Evolutionary conservation across 2,329 filamentous ascomycete species (phyloP).

Genomic region (Capronia coronata): DNA sequence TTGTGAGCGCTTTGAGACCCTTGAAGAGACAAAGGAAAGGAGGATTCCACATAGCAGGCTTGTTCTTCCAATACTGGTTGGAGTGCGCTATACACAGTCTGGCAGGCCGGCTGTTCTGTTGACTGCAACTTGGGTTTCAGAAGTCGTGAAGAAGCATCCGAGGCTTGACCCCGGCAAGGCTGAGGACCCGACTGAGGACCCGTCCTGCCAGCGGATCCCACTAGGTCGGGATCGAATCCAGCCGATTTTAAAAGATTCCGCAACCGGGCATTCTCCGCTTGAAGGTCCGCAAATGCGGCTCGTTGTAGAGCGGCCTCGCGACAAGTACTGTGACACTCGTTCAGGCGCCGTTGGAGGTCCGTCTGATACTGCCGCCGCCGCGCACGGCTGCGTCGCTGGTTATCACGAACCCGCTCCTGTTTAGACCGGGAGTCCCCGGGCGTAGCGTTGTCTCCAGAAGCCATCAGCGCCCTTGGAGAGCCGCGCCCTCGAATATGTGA

Average conservation of each 20-base stretch:
- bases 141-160: too few species aligned
- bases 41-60: too few species aligned
- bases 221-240: slow-evolving; percentile 18
- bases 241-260: slow-evolving; percentile 16
- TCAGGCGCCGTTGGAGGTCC: slow-evolving; percentile 25
- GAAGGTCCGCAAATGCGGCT: slow-evolving; percentile 14
- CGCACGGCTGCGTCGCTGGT: slow-evolving; percentile 28
- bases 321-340: slow-evolving; percentile 22
- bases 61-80: too few species aligned
- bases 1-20: too few species aligned
- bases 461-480: too few species aligned
- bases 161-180: too few species aligned
- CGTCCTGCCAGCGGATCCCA: slow-evolving; percentile 12
- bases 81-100: too few species aligned
- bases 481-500: too few species aligned
- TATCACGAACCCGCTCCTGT: slow-evolving; percentile 28
- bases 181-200: too few species aligned
- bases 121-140: too few species aligned
- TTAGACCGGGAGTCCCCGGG: slow-evolving; percentile 15
- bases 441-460: slow-evolving; percentile 4
- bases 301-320: slow-evolving; percentile 23
- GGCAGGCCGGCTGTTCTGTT: too few species aligned
- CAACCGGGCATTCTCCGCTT: slow-evolving; percentile 21
- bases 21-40: too few species aligned
- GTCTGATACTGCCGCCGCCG: slow-evolving; percentile 25